Evolutionary conservation across 192 early-diverging fungal species (phyloP).

Genomic region (Diversispora eburnea): DNA sequence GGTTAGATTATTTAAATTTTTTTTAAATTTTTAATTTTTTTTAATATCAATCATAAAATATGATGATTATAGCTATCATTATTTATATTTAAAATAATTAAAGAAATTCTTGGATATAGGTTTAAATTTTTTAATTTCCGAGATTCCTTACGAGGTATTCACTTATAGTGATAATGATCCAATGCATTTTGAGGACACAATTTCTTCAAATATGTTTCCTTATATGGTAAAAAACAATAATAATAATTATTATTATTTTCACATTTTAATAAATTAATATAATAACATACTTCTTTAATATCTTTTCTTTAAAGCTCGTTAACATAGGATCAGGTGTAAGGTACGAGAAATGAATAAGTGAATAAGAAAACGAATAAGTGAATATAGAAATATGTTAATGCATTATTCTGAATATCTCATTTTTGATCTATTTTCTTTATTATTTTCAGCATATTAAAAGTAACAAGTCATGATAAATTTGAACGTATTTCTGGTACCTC

Average conservation of each 20-base stretch:
- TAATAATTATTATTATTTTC: background rate
- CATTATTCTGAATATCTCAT: background rate
- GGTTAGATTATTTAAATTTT: conserved; percentile 37
- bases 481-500: conserved; percentile 87
- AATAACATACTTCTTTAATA: background rate
- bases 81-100: background rate
- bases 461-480: conserved; percentile 79
- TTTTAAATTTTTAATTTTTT: background rate
- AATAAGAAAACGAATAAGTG: too few species aligned
- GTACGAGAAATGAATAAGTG: conserved; percentile 26
- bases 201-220: conserved; percentile 68
- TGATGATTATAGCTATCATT: background rate
- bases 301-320: conserved; percentile 58
- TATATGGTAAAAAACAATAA: conserved; percentile 62
- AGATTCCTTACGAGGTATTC: conserved; percentile 92
- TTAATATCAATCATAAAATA: conserved; percentile 1
- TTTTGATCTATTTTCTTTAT: background rate
- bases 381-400: too few species aligned
- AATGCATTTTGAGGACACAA: conserved; percentile 54
- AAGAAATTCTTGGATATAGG: conserved; percentile 40
- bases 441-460: conserved; percentile 75
- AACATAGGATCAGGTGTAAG: conserved; percentile 97
- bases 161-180: conserved; percentile 77
- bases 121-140: conserved; percentile 86
- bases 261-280: conserved; percentile 1